A percentile compares a stretch with the other conserved stretches of the same genome.
Conservation (phyloP, 2,329 filamentous ascomycete species). For the Nothomitra cinnamomea region DNA sequence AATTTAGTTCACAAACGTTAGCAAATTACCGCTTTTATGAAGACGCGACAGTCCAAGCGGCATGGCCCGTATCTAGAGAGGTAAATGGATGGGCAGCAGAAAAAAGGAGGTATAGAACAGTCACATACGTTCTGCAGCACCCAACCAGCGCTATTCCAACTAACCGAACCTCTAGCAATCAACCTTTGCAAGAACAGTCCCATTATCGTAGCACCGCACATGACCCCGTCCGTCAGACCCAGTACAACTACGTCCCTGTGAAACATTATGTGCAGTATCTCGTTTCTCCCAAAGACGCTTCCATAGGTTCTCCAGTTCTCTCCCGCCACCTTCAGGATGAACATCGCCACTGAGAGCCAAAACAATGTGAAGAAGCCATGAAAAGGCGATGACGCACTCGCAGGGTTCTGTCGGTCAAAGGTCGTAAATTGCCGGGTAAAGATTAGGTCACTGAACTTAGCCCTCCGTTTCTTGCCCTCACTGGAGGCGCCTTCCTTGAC, state of each 20-base stretch:
- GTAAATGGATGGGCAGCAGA: neutral
- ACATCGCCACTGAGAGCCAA: constrained; percentile 52
- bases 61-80: neutral
- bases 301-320: constrained; percentile 54
- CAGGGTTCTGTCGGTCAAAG: constrained; percentile 55
- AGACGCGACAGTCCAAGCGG: too few species aligned
- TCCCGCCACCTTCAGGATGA: constrained; percentile 48
- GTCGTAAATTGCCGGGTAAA: constrained; percentile 59
- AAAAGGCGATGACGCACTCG: constrained; percentile 49
- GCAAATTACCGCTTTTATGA: neutral
- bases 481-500: constrained; percentile 21
- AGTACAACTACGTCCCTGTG: constrained; percentile 33
- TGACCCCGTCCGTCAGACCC: constrained; percentile 46
- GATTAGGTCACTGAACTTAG: constrained; percentile 37
- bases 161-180: constrained; percentile 40
- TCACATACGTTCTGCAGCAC: constrained; percentile 47
- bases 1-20: neutral
- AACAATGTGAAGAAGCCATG: constrained; percentile 68
- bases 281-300: constrained; percentile 50
- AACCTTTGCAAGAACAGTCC: constrained; percentile 47
- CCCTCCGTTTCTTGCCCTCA: constrained; percentile 19
- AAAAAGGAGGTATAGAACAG: neutral
- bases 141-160: constrained; percentile 55
- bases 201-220: constrained; percentile 49
- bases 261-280: constrained; percentile 56